A percentile compares a stretch with the other conserved stretches of the same genome.
These are phyloP conservation scores for Trypanosoma congolense DNA, from an alignment of 208 protist species.

Conservation along the genomic window DNA sequence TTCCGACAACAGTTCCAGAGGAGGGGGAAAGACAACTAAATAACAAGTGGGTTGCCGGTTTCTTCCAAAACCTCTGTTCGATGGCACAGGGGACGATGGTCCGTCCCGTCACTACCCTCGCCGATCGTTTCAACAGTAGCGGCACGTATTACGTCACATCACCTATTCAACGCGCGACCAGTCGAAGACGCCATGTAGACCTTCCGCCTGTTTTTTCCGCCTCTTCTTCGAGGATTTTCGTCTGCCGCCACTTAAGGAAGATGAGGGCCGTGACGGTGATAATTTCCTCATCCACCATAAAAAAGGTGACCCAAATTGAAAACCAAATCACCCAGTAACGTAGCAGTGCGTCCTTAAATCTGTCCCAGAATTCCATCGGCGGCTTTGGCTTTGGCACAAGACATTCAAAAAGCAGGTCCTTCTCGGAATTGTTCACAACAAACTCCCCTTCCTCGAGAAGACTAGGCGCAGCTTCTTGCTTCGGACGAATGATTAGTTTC, in stretches of 20 bases:
- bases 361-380: slow-evolving; percentile 73
- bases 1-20: too few relatives aligned
- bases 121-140: too few relatives aligned
- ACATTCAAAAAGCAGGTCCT: slow-evolving; percentile 44
- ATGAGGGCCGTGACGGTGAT: slow-evolving; percentile 81
- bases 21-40: too few relatives aligned
- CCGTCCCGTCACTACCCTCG: too few relatives aligned
- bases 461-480: slow-evolving; percentile 34
- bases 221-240: slow-evolving; percentile 75
- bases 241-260: slow-evolving; percentile 76
- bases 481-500: slow-evolving; percentile 48
- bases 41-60: too few relatives aligned
- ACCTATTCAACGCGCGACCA: slow-evolving; percentile 29
- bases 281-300: slow-evolving; percentile 89
- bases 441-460: slow-evolving; percentile 57
- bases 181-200: slow-evolving; percentile 79
- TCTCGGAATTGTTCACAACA: slow-evolving; percentile 17
- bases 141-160: background rate
- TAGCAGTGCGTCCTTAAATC: slow-evolving; percentile 68
- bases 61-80: too few relatives aligned
- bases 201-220: slow-evolving; percentile 77
- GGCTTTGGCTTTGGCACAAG: slow-evolving; percentile 68
- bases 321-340: slow-evolving; percentile 89
- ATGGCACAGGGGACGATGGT: too few relatives aligned
- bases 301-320: slow-evolving; percentile 81